Evolutionary conservation across 371 early-diverging fungal genomes (phyloP).

Genomic region (Syncephalastrum sp.): DNA sequence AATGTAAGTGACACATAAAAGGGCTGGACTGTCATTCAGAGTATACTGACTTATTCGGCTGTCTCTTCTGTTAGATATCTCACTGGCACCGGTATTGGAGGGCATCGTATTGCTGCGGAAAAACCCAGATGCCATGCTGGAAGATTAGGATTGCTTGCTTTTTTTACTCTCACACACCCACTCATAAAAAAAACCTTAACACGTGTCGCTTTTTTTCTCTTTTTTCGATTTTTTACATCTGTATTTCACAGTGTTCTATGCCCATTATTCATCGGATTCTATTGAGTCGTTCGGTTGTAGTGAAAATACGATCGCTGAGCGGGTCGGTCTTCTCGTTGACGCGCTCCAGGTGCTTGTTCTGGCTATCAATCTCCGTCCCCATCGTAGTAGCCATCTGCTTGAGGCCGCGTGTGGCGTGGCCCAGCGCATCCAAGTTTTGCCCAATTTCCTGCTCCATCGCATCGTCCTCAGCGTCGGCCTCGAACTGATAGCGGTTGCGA

Average conservation of each 20-base stretch:
- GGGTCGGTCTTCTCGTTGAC: conserved; percentile 41
- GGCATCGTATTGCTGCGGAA: conserved; percentile 94
- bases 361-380: conserved; percentile 69
- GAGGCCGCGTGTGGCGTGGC: conserved; percentile 56
- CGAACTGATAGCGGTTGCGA: conserved; percentile 62
- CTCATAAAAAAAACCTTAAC: too few species aligned
- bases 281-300: conserved; percentile 44
- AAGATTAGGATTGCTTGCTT: conserved; percentile 47
- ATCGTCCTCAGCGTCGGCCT: conserved; percentile 64
- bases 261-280: conserved; percentile 22
- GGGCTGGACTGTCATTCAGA: too few species aligned
- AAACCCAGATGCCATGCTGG: conserved; percentile 87
- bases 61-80: conserved; percentile 42
- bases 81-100: conserved; percentile 85
- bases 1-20: conserved; percentile 57
- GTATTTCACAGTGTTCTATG: background rate
- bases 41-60: too few species aligned
- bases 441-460: conserved; percentile 80
- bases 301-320: conserved; percentile 36
- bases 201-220: conserved; percentile 13
- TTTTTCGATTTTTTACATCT: background rate
- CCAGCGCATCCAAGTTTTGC: conserved; percentile 67
- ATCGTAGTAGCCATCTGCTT: conserved; percentile 74
- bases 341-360: conserved; percentile 44
- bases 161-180: too few species aligned